Evolutionary conservation across 208 protist genomes (phyloP), one percentile per base, ranked within the genome.

Genomic region (Leptomonas pyrrhocoris): DNA sequence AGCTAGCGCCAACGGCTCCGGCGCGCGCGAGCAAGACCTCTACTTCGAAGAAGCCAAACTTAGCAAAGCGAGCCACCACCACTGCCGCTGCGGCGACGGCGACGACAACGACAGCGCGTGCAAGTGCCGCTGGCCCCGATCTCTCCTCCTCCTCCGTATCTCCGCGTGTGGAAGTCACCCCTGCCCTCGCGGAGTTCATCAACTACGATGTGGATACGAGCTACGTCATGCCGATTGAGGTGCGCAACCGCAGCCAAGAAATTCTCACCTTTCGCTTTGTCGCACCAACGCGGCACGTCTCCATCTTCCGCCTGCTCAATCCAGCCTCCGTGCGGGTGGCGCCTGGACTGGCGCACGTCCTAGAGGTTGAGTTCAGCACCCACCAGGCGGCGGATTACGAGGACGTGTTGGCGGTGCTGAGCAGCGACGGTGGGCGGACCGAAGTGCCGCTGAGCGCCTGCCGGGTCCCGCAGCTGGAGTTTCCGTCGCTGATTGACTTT

Each of bases 191-290:
- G 2, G 86, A 93, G 73, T 97, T 91, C 70, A 85, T 88, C 56
- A 90, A 97, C 69, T 93, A 89, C 71, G 89, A 94, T 63, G 80
- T 91, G n/a, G 86, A 92, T 62, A 94, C 87, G 21, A 92, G 83
- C 1, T 97, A 94, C 78, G 86, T 92, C 28, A 89, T 95, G 63
- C 75, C 86, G 34, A 89, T 97, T 57, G 93, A 88, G 55, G 79
- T 97, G 36, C 80, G 81, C 53, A 97, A 97, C 68, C 69, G 74
- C 28, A 84, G 77, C 21, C 58, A 66, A 11, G 74, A 79, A 36
- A 87, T 91, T 42, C 76, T 89, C 57, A 84, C 81, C 2, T 70
- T 97, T 13, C 89, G 92, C 62, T 95, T 97, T 72, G 77, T 88
- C 16, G 81, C 83, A 8, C 90, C 92, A 11, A 62, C 73, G 38